Evolutionary conservation across 78 protist genomes (phyloP).

Genomic region (Protostelium mycophagum): DNA sequence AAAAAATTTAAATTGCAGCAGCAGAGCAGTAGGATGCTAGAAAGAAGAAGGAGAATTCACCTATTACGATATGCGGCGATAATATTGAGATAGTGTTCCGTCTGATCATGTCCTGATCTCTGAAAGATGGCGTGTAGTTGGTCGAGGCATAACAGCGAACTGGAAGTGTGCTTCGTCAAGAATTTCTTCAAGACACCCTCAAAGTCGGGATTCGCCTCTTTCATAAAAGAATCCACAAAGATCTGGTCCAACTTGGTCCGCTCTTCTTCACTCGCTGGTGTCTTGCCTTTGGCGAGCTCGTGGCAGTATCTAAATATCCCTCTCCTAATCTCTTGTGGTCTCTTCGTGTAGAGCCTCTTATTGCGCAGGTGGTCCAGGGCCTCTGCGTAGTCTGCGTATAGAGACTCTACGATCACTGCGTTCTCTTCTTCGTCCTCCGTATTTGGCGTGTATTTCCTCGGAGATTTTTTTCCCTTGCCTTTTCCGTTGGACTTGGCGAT

Average conservation of each 20-base stretch:
- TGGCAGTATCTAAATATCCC: constrained; percentile 62
- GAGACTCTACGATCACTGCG: background rate
- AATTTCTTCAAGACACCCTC: background rate
- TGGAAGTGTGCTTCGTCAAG: background rate
- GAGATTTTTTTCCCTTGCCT: background rate
- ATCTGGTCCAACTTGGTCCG: background rate
- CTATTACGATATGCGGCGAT: too few species aligned
- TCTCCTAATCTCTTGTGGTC: constrained; percentile 38
- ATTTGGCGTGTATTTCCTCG: background rate
- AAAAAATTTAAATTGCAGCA: too few species aligned
- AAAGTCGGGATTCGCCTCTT: background rate
- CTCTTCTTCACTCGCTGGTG: background rate
- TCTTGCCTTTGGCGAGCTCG: constrained; percentile 54
- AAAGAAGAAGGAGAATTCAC: too few species aligned
- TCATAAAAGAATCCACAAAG: background rate
- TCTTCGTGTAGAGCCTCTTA: constrained; percentile 5
- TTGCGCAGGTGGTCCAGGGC: constrained; percentile 31
- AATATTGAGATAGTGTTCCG: too few species aligned
- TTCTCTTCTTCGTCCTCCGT: background rate
- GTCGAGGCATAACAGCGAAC: background rate
- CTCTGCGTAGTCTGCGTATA: constrained; percentile 34
- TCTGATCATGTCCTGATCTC: background rate
- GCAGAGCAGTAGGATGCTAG: too few species aligned
- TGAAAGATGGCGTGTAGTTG: background rate
- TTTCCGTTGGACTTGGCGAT: background rate